These are phyloP conservation scores for Emmonsiellopsis sp. DNA, from an alignment of 2,329 filamentous ascomycete species.

Conservation along the genomic window DNA sequence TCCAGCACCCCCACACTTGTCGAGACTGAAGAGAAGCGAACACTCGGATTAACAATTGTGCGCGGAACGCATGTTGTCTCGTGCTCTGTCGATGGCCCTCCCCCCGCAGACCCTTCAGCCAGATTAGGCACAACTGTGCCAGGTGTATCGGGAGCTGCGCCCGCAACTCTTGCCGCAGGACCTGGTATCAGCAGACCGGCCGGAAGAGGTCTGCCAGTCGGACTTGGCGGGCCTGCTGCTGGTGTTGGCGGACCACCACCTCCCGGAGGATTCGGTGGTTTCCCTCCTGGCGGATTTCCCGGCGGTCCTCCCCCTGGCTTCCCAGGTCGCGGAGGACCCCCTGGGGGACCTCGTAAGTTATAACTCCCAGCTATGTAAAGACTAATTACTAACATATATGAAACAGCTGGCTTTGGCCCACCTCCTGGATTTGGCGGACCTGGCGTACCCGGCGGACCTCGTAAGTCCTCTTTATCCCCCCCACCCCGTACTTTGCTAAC, in stretches of 20 bases:
- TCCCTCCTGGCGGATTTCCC: conserved; percentile 29
- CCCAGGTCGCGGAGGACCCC: conserved; percentile 42
- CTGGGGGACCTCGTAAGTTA: conserved; percentile 42
- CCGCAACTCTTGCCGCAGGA: conserved; percentile 66
- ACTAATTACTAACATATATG: conserved; percentile 11
- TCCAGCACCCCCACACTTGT: conserved; percentile 56
- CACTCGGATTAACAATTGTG: conserved; percentile 88
- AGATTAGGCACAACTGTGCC: conserved; percentile 70
- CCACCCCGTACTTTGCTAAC: conserved; percentile 21
- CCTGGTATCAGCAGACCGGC: conserved; percentile 86
- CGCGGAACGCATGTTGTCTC: conserved; percentile 92
- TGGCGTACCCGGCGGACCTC: conserved; percentile 30
- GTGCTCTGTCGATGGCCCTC: conserved; percentile 88
- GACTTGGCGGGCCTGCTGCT: conserved; percentile 78
- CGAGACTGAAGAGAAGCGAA: conserved; percentile 93
- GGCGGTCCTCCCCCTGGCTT: conserved; percentile 43
- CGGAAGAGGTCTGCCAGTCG: conserved; percentile 72
- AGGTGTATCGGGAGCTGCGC: conserved; percentile 46
- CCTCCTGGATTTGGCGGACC: conserved; percentile 38
- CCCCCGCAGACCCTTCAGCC: conserved; percentile 84
- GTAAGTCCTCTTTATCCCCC: conserved; percentile 25
- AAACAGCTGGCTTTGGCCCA: conserved; percentile 37
- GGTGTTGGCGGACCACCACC: conserved; percentile 75
- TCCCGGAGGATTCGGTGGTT: conserved; percentile 43
- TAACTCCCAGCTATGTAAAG: conserved; percentile 14